Evolutionary conservation across 306 rosid species (phyloP).

Genomic region (Lotus japonicus): DNA sequence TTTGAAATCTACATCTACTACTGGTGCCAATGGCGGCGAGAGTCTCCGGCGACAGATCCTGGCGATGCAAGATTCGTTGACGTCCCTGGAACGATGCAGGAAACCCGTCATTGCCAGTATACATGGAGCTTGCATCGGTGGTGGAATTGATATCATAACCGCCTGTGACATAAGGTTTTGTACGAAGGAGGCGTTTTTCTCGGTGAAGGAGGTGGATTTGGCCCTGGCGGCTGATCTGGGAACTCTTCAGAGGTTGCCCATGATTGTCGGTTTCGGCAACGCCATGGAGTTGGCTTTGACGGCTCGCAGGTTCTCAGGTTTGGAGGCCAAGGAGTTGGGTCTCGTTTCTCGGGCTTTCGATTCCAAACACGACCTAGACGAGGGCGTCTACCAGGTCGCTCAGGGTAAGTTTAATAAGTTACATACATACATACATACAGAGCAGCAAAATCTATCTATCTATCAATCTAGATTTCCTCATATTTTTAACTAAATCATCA

Average conservation of each 20-base stretch:
- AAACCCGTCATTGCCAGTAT: slow-evolving; percentile 76
- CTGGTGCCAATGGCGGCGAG: slow-evolving; percentile 36
- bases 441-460: too few species aligned
- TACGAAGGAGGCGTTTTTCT: slow-evolving; percentile 65
- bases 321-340: slow-evolving; percentile 66
- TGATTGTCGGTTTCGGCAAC: slow-evolving; percentile 65
- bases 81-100: slow-evolving; percentile 77
- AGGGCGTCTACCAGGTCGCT: slow-evolving; percentile 38
- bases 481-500: too few species aligned
- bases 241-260: slow-evolving; percentile 75
- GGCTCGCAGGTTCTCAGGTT: slow-evolving; percentile 64
- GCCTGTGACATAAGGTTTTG: slow-evolving; percentile 84
- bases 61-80: slow-evolving; percentile 58
- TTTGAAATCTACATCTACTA: slow-evolving; percentile 4
- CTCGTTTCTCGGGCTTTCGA: slow-evolving; percentile 49
- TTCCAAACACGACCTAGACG: slow-evolving; percentile 43
- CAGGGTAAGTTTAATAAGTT: slow-evolving; percentile 31
- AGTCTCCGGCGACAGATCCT: slow-evolving; percentile 55
- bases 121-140: slow-evolving; percentile 81
- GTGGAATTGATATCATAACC: slow-evolving; percentile 62
- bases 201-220: slow-evolving; percentile 82
- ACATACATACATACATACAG: too few species aligned
- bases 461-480: too few species aligned
- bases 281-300: slow-evolving; percentile 82
- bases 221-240: slow-evolving; percentile 86